These are phyloP conservation scores for Ligustrum vulgare DNA, from an alignment of 257 asterid species.

Conservation along the genomic window DNA sequence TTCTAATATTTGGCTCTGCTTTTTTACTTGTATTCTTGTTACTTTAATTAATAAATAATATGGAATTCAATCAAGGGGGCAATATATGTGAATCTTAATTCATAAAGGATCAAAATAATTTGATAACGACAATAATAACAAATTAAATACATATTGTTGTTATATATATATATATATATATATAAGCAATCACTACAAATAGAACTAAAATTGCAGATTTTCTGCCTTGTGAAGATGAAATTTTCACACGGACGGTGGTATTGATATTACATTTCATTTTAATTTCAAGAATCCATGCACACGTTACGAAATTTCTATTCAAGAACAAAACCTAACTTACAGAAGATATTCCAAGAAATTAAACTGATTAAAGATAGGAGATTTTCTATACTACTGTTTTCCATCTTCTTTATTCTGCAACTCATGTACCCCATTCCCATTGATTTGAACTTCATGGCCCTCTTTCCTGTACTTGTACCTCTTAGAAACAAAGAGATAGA, in stretches of 20 bases:
- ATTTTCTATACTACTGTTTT: background rate
- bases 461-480: slow-evolving; percentile 64
- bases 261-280: too few species aligned
- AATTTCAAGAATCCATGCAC: background rate
- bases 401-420: slow-evolving; percentile 17
- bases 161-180: too few species aligned
- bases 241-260: background rate
- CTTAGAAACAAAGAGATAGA: slow-evolving; percentile 56
- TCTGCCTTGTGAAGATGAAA: background rate
- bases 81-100: too few species aligned
- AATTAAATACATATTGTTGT: too few species aligned
- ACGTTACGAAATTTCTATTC: background rate
- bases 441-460: slow-evolving; percentile 11
- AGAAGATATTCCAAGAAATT: background rate
- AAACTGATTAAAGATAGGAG: background rate
- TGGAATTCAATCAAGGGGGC: too few species aligned
- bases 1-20: too few species aligned
- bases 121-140: too few species aligned
- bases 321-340: background rate
- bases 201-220: background rate
- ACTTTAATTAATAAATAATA: too few species aligned
- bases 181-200: too few species aligned
- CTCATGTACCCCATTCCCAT: slow-evolving; percentile 16
- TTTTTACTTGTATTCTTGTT: too few species aligned
- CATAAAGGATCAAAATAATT: too few species aligned